Evolutionary conservation across 257 asterid species (phyloP).

Genomic region (Solanum etuberosum): DNA sequence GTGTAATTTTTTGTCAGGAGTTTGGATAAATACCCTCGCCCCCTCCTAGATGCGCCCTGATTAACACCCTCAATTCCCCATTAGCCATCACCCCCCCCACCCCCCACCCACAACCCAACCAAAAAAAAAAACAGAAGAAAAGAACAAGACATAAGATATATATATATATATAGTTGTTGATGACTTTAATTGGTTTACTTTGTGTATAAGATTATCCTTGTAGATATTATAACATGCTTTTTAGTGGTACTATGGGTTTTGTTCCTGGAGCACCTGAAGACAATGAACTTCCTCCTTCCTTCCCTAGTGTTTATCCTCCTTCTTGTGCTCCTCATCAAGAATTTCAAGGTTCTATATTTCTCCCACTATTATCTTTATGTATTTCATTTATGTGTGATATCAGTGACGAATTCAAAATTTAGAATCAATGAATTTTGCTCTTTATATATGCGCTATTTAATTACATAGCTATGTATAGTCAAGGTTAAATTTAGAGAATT

Average conservation of each 20-base stretch:
- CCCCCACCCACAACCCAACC: background rate
- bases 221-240: slow-evolving; percentile 9
- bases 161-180: background rate
- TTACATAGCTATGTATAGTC: background rate
- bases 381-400: background rate
- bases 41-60: background rate
- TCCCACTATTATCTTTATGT: background rate
- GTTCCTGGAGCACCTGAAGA: slow-evolving; percentile 23
- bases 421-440: background rate
- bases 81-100: background rate
- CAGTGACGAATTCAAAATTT: background rate
- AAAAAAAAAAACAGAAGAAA: no score
- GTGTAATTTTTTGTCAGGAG: background rate
- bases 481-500: background rate
- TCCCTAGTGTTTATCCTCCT: slow-evolving; percentile 3
- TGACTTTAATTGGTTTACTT: background rate
- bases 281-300: slow-evolving; percentile 17
- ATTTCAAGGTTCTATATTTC: slow-evolving; percentile 29
- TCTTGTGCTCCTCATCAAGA: slow-evolving; percentile 40
- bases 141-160: background rate
- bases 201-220: background rate
- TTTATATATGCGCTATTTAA: background rate
- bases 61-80: background rate
- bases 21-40: background rate
- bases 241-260: slow-evolving; percentile 32